Evolutionary conservation across 768 basidiomycete species (phyloP).

Genomic region (Sistotremastrum niveocremeum): DNA sequence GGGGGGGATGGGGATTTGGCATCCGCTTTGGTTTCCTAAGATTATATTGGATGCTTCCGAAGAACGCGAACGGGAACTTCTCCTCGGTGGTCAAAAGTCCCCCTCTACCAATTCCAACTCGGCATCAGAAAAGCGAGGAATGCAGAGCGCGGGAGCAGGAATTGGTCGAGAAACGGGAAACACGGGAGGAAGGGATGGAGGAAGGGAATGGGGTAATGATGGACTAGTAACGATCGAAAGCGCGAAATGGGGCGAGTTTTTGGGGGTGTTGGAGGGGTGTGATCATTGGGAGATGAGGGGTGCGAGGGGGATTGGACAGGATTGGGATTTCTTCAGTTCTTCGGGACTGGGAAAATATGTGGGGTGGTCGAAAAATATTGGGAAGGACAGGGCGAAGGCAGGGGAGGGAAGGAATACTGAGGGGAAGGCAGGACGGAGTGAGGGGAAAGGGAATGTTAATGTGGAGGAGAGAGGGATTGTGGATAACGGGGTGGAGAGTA

Average conservation of each 20-base stretch:
- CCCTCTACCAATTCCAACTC: background rate
- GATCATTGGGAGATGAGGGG: conserved; percentile 98
- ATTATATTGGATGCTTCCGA: conserved; percentile 83
- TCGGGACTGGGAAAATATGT: too few relatives aligned
- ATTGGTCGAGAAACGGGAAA: conserved; percentile 2
- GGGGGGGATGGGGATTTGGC: conserved; percentile 55
- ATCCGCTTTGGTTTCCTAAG: conserved; percentile 96
- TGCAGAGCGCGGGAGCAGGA: conserved; percentile 13
- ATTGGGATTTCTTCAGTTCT: conserved; percentile 29
- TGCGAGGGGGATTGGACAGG: conserved; percentile 61
- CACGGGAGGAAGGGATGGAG: conserved; percentile 36
- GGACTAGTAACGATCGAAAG: conserved; percentile 85
- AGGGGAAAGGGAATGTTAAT: background rate
- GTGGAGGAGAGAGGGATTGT: conserved; percentile 7
- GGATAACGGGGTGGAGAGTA: conserved; percentile 27
- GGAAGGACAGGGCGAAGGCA: too few relatives aligned
- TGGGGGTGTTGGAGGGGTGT: conserved; percentile 77
- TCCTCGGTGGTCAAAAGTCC: conserved; percentile 14
- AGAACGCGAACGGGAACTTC: conserved; percentile 35
- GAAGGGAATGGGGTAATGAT: conserved; percentile 68
- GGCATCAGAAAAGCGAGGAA: background rate
- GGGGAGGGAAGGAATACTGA: background rate
- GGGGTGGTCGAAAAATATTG: too few relatives aligned
- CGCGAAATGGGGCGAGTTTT: conserved; percentile 91
- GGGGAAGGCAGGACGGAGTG: background rate